Evolutionary conservation across 1,284 basidiomycete species (phyloP), one percentile per base, ranked within the genome.

Genomic region (Mycena sp.): DNA sequence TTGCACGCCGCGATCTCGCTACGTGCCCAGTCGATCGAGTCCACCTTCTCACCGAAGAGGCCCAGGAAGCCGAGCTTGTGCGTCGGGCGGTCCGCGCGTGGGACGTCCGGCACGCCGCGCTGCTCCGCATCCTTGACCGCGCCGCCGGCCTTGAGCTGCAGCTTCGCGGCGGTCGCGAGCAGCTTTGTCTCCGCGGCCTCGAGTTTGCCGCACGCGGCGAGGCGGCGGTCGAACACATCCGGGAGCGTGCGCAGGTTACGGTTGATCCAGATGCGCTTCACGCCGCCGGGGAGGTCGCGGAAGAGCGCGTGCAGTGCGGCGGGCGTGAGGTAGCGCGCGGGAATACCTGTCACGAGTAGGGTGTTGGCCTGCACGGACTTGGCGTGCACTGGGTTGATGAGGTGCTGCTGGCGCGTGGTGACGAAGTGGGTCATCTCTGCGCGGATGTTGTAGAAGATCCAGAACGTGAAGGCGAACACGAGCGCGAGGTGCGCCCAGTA

Each of bases 21-120:
- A 32, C 95, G 87, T 49, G 90, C 89, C 95, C 96, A 99, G 2
- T 95, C 89, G 73, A 99, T 95, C 1, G 90, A 85, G 78, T 99
- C 97, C 4, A 96, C 94, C 77, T 97, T 94, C 74, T 94, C 77
- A 3, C 92, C 91, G 10, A 85, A 80, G 45, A 92, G 87, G 23
- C 91, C 78, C 6, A 84, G 68, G 65, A 75, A 70, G 48, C 85
- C 75, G 23, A 98, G 86, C 57, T 92, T 90, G 76, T 94, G 93
- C 0, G 87, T 89, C 0, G 97, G 97, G 2, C 96, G 86, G 68
- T 93, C 80, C 17, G 85, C 81, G 35, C 77, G 78, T 0, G 94
- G 90, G 0, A 95, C 89, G 21, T 40, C 49, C 14, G 61, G 53
- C 6, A 55, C 65, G 1, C 65, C 65, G 45, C 61, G 61, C 26